Conservation (phyloP, 441 rosid genomes). For the Erodium moschatum region DNA sequence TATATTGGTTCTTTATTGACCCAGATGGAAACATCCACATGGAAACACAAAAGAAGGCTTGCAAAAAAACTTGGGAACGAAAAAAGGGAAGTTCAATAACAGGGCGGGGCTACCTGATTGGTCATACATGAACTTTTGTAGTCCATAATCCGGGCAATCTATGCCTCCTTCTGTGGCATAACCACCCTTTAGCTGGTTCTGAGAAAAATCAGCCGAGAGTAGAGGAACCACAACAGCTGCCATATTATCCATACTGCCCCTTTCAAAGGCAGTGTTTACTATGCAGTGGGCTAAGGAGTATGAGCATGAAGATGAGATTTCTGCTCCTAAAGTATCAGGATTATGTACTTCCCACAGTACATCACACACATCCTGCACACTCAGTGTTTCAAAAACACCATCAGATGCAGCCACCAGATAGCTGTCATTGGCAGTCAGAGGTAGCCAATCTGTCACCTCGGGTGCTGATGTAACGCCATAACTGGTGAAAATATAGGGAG, state of each 20-base stretch:
- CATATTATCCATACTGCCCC: conserved; percentile 82
- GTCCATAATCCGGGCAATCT: conserved; percentile 30
- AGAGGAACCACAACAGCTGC: conserved; percentile 80
- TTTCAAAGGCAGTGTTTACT: conserved; percentile 56
- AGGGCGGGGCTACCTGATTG: conserved; percentile 40
- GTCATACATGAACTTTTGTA: conserved; percentile 30
- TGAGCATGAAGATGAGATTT: conserved; percentile 53
- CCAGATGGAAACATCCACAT: conserved; percentile 9
- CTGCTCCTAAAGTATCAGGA: conserved; percentile 32
- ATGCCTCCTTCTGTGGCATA: conserved; percentile 28
- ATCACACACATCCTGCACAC: conserved; percentile 77
- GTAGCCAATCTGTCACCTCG: conserved; percentile 80
- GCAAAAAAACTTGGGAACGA: not conserved
- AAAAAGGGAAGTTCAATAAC: conserved; percentile 14
- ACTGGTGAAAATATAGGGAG: conserved; percentile 30
- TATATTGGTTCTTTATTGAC: conserved; percentile 9
- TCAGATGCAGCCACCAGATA: conserved; percentile 87
- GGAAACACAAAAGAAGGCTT: not conserved
- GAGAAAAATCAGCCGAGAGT: conserved; percentile 36
- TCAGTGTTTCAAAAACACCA: conserved; percentile 80
- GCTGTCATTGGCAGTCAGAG: conserved; percentile 59
- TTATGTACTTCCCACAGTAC: conserved; percentile 51
- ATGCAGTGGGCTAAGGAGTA: conserved; percentile 75
- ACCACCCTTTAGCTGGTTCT: conserved; percentile 33
- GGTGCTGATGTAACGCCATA: conserved; percentile 88